phyloP scores from a whole-genome alignment of 139 green algal species.

The Mesotaenium endlicherianum region DNA sequence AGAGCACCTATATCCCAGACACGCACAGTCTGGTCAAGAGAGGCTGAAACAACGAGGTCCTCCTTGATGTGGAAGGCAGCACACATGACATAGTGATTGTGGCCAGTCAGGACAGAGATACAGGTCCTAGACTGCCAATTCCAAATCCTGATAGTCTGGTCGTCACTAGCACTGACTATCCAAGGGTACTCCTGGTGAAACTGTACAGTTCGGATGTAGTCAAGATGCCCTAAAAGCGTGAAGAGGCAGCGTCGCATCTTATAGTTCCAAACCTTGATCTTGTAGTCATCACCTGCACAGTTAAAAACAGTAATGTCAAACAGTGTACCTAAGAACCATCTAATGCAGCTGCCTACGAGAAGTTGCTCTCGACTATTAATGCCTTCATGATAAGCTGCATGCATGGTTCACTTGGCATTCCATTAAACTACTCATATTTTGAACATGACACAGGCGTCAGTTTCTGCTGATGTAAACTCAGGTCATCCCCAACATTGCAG shows the following conservation, averaged over 20 bases:
- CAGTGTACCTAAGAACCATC: no score
- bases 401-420: no score
- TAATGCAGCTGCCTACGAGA: no score
- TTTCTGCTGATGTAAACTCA: no score
- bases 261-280: conserved; percentile 99
- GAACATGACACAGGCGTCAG: no score
- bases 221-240: conserved; percentile 96
- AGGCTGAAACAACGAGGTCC: conserved; percentile 86
- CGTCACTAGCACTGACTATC: conserved; percentile 94
- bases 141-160: conserved; percentile 98
- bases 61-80: conserved; percentile 96
- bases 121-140: conserved; percentile 97
- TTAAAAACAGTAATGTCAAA: no score
- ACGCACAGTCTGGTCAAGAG: conserved; percentile 93
- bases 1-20: conserved; percentile 98
- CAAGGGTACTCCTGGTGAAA: conserved; percentile 90
- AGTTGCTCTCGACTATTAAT: no score
- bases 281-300: conserved; percentile 89
- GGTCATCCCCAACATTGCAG: no score
- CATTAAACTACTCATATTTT: no score
- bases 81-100: conserved; percentile 99
- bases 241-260: conserved; percentile 96
- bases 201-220: conserved; percentile 98
- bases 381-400: no score
- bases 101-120: conserved; percentile 95